Percentiles rank a stretch among this genome's conserved stretches.
phyloP scores from a whole-genome alignment of 169 alveolate species.

The Babesia caballi region DNA sequence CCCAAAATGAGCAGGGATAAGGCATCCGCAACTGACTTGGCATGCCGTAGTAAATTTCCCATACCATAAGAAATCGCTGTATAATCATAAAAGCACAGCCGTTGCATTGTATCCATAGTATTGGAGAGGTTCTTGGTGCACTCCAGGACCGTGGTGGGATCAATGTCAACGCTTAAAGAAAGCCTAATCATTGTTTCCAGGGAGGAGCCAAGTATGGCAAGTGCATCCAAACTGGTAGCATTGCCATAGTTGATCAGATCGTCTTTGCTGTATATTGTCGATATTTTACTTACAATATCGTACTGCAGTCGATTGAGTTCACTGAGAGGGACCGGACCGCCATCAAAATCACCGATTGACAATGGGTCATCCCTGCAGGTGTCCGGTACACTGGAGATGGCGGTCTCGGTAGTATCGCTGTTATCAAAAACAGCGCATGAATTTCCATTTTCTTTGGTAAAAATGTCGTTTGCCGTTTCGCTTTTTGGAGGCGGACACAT shows the following conservation, averaged over 20 bases:
- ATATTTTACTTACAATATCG: neutral
- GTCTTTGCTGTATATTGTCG: neutral
- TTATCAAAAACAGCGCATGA: too few species aligned
- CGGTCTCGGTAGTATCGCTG: too few species aligned
- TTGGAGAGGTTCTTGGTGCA: neutral
- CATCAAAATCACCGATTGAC: conserved; percentile 7
- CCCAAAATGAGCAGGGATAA: neutral
- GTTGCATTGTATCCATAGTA: too few species aligned
- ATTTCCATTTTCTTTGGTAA: too few species aligned
- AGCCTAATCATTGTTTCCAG: conserved; percentile 3
- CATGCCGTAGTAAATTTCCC: neutral
- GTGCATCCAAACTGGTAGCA: neutral
- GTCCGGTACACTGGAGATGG: too few species aligned
- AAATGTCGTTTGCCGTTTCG: too few species aligned
- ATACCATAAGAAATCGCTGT: too few species aligned
- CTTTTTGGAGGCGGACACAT: too few species aligned
- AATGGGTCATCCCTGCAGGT: too few species aligned
- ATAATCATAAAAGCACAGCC: too few species aligned
- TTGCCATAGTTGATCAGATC: neutral
- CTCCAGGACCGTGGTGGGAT: neutral
- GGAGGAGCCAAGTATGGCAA: neutral
- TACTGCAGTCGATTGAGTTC: conserved; percentile 3
- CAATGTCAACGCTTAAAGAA: neutral
- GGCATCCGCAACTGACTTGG: neutral
- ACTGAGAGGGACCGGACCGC: conserved; percentile 9